Evolutionary conservation across 2,329 filamentous ascomycete genomes (phyloP).

Genomic region (Zopfia rhizophila): DNA sequence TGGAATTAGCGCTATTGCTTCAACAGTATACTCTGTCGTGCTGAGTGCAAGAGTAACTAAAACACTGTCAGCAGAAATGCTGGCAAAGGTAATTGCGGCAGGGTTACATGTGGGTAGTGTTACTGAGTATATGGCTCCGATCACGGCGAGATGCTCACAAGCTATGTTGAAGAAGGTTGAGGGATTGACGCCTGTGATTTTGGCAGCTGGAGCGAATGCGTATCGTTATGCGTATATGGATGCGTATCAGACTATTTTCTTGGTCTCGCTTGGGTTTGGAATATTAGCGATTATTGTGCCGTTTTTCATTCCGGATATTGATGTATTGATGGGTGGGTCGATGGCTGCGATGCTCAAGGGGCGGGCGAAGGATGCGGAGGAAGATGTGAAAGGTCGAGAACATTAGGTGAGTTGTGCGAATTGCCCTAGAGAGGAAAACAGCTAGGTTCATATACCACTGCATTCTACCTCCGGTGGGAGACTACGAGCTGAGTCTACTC

Average conservation of each 20-base stretch:
- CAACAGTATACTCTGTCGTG: conserved; percentile 52
- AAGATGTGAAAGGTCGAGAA: background rate
- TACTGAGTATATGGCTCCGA: conserved; percentile 45
- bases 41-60: conserved; percentile 50
- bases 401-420: too few species aligned
- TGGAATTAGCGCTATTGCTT: conserved; percentile 27
- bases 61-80: conserved; percentile 50
- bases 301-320: conserved; percentile 22
- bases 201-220: conserved; percentile 42
- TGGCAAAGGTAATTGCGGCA: conserved; percentile 48
- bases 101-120: conserved; percentile 48
- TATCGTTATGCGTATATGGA: conserved; percentile 51
- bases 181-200: conserved; percentile 44
- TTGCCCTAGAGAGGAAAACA: too few species aligned
- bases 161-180: conserved; percentile 39
- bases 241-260: conserved; percentile 55
- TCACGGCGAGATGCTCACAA: conserved; percentile 34
- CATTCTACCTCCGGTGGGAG: too few species aligned
- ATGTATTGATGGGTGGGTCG: conserved; percentile 19
- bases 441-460: too few species aligned
- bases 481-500: too few species aligned
- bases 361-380: conserved; percentile 17
- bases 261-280: conserved; percentile 53
- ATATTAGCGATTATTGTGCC: conserved; percentile 48
- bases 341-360: conserved; percentile 22